Evolutionary conservation across 164 flowering plant genomes (phyloP), one percentile per base, ranked within the genome.

Genomic region (Litsea cubeba): DNA sequence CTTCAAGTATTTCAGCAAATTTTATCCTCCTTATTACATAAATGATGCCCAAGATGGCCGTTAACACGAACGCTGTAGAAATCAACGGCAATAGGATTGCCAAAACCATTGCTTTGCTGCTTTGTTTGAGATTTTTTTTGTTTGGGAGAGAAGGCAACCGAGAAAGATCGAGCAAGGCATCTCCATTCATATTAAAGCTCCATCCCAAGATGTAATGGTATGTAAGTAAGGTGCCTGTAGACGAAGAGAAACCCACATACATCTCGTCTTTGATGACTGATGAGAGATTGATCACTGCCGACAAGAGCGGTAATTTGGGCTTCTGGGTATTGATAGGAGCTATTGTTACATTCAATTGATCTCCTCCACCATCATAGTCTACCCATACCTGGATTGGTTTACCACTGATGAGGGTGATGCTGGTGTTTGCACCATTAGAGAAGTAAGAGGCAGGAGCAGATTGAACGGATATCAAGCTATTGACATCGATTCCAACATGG

Each of bases 191-290:
- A 30, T 78, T 80, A 67, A 90, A 89, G 72, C 88, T 85, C 91
- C 91, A 88, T 1, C 94, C 91, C 24, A 86, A 28, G 11, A 90
- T 58, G 62, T 87, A 87, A 63, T 90, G 92, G 5, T 83, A 84
- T 73, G 89, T 87, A 0, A 90, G 82, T 5, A 90, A 85, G 63
- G 85, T 66, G 18, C 94, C 92, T 3, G 91, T 88, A 0, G 94
- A 86, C 49, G 94, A 76, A 50, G 94, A 87, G 83, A 90, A 88
- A 12, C 91, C 94, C 17, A 84, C 87, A 22, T 79, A 87, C 90
- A 88, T 87, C 25, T 50, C 79, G 6, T 90, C 83, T 0, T 71
- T n/a, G 18, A 87, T 40, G 50, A 87, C 71, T 12, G 85, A 81
- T 0, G 94, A 83, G 17, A 88, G 84, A 83, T 90, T 88, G 5